A percentile compares a stretch with the other conserved stretches of the same genome.
Evolutionary conservation across 345 rosid genomes (phyloP).

Genomic region (Populus nigra): DNA sequence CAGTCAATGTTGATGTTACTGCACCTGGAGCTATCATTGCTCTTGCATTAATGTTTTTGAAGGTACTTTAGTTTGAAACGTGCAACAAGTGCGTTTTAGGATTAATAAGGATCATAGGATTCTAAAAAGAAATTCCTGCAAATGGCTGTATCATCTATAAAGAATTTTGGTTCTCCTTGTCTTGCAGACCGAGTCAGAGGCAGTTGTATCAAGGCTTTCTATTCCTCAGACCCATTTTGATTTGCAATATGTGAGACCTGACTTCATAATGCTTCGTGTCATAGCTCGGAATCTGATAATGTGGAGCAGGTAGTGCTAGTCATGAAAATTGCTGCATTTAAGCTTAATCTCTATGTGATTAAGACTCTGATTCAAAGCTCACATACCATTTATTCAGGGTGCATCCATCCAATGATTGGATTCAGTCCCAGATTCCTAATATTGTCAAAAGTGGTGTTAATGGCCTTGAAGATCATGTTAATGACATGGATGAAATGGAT

Average conservation of each 20-base stretch:
- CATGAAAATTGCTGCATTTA: slow-evolving; percentile 4
- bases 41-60: slow-evolving; percentile 84
- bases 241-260: slow-evolving; percentile 88
- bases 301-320: slow-evolving; percentile 78
- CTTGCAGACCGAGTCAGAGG: slow-evolving; percentile 85
- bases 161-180: neutral
- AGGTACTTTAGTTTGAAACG: slow-evolving; percentile 40
- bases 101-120: neutral
- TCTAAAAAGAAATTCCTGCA: neutral
- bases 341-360: slow-evolving; percentile 17
- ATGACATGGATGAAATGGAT: slow-evolving; percentile 70
- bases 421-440: slow-evolving; percentile 84
- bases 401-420: slow-evolving; percentile 80
- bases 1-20: slow-evolving; percentile 84
- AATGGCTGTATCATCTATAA: neutral
- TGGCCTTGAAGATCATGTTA: slow-evolving; percentile 56
- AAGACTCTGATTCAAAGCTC: slow-evolving; percentile 19
- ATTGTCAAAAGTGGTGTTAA: slow-evolving; percentile 60
- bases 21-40: slow-evolving; percentile 96
- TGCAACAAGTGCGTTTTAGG: neutral
- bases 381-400: slow-evolving; percentile 47
- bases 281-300: slow-evolving; percentile 90
- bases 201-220: slow-evolving; percentile 66
- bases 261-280: slow-evolving; percentile 96
- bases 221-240: slow-evolving; percentile 83